A percentile compares a stretch with the other conserved stretches of the same genome.
Evolutionary conservation across 2,329 filamentous ascomycete genomes (phyloP).

Genomic region (Aspergillus fructus): DNA sequence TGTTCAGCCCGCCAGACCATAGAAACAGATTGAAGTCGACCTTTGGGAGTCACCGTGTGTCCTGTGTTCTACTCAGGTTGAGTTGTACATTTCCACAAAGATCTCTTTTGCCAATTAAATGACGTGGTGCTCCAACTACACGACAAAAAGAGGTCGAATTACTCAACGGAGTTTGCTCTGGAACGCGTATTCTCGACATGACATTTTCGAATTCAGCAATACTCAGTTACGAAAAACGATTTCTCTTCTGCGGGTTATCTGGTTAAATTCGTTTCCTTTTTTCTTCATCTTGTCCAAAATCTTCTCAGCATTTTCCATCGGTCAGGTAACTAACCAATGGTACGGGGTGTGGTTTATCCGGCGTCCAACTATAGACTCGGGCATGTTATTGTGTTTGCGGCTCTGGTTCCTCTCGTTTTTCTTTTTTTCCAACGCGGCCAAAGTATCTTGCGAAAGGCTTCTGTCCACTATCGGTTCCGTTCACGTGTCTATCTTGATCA

Average conservation of each 20-base stretch:
- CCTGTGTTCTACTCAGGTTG: background rate
- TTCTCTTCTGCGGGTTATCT: conserved; percentile 13
- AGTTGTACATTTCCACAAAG: background rate
- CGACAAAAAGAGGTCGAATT: background rate
- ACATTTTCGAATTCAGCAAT: conserved; percentile 6
- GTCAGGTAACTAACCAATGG: conserved; percentile 36
- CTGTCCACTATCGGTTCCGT: conserved; percentile 20
- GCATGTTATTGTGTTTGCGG: conserved; percentile 33
- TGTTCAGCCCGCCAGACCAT: conserved; percentile 57
- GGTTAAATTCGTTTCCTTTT: conserved; percentile 14
- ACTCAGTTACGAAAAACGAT: conserved; percentile 19
- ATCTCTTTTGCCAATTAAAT: background rate
- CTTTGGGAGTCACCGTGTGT: background rate
- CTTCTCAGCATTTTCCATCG: conserved; percentile 28
- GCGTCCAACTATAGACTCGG: conserved; percentile 45
- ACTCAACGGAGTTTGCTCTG: conserved; percentile 2
- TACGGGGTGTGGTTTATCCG: conserved; percentile 37
- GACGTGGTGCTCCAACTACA: background rate
- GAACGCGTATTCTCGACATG: conserved; percentile 3
- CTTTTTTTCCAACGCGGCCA: conserved; percentile 18
- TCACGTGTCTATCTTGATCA: conserved; percentile 14
- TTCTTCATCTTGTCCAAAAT: conserved; percentile 16
- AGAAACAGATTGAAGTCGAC: conserved; percentile 27
- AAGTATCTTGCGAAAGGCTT: conserved; percentile 27
- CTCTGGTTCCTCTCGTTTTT: conserved; percentile 19